Evolutionary conservation across 345 rosid genomes (phyloP).

Genomic region (Draba incana): DNA sequence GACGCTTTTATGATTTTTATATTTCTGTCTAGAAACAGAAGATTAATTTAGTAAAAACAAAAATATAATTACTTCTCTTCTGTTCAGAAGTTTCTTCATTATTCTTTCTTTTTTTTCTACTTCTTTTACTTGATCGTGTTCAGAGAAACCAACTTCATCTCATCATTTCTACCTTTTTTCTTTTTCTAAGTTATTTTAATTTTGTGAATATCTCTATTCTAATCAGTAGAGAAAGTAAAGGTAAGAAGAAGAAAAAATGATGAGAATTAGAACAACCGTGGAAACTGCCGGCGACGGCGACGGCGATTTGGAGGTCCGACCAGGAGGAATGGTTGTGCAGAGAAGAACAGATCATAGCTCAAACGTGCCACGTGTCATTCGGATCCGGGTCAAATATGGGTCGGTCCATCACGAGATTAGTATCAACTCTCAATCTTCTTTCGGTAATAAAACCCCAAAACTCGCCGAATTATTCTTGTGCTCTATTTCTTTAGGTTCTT

Average conservation of each 20-base stretch:
- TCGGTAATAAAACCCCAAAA: slow-evolving; percentile 52
- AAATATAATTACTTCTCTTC: slow-evolving; percentile 26
- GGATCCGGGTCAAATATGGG: slow-evolving; percentile 85
- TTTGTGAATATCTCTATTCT: background rate
- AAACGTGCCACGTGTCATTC: slow-evolving; percentile 68
- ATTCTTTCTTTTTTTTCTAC: background rate
- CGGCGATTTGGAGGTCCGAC: slow-evolving; percentile 55
- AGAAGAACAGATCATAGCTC: slow-evolving; percentile 61
- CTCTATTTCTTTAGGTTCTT: no score
- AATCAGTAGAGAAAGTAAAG: background rate
- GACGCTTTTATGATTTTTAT: background rate
- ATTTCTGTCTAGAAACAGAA: slow-evolving; percentile 24
- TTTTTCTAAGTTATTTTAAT: slow-evolving; percentile 11
- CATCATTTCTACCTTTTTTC: slow-evolving; percentile 26
- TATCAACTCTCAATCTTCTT: slow-evolving; percentile 81
- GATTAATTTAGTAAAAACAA: slow-evolving; percentile 8
- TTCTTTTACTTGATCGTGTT: slow-evolving; percentile 4
- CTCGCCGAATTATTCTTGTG: no score
- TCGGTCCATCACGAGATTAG: slow-evolving; percentile 74
- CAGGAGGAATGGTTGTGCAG: slow-evolving; percentile 98
- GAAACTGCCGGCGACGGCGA: slow-evolving; percentile 42
- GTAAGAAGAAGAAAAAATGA: background rate
- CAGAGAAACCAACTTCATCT: slow-evolving; percentile 28
- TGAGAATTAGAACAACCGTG: background rate
- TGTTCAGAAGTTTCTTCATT: background rate